These are phyloP conservation scores for Plasmopara halstedii DNA, from an alignment of 352 stramenopile genomes.

Conservation along the genomic window DNA sequence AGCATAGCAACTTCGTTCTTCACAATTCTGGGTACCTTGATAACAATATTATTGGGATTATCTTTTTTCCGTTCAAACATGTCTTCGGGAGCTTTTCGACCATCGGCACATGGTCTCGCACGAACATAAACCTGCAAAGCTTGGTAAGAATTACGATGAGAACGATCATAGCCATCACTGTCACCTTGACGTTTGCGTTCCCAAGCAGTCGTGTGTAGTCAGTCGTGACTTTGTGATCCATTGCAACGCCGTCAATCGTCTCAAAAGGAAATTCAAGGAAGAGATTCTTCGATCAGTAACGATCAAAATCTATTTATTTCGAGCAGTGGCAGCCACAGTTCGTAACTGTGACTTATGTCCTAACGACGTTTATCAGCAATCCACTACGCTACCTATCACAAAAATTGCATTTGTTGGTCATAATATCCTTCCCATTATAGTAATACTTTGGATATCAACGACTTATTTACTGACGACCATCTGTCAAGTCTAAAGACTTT, in stretches of 20 bases:
- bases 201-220: conserved; percentile 75
- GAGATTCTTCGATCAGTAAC: neutral
- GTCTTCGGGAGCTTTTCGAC: conserved; percentile 53
- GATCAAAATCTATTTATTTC: neutral
- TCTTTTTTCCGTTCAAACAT: conserved; percentile 83
- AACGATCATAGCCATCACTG: neutral
- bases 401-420: too few species aligned
- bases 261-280: neutral
- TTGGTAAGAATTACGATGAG: neutral
- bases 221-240: conserved; percentile 84
- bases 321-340: too few species aligned
- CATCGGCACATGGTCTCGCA: conserved; percentile 69
- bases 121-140: conserved; percentile 57
- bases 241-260: conserved; percentile 7
- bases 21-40: conserved; percentile 36
- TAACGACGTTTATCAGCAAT: too few species aligned
- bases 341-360: too few species aligned
- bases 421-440: too few species aligned
- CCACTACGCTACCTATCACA: too few species aligned
- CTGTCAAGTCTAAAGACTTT: too few species aligned
- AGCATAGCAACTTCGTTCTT: neutral
- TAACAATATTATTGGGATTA: conserved; percentile 71
- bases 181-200: conserved; percentile 73
- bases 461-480: too few species aligned
- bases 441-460: too few species aligned